Conservation (phyloP, 2,329 filamentous ascomycete genomes). For the Colletotrichum zoysiae region DNA sequence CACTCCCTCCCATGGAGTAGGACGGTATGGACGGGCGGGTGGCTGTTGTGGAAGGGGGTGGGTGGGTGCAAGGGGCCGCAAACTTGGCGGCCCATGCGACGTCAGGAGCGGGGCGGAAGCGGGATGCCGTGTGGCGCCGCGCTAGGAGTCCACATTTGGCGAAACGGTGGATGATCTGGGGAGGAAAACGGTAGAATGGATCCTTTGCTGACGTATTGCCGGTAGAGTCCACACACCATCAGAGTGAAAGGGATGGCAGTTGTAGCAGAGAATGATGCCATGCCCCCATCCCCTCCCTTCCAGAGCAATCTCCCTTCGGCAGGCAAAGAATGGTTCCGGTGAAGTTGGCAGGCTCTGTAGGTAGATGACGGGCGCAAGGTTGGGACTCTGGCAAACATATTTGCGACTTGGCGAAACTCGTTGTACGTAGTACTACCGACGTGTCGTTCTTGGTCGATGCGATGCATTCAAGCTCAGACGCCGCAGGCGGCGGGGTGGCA, state of each 20-base stretch:
- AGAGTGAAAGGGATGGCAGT: slow-evolving; percentile 14
- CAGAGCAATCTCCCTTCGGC: neutral
- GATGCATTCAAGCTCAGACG: slow-evolving; percentile 11
- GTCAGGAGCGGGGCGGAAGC: slow-evolving; percentile 28
- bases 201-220: slow-evolving; percentile 26
- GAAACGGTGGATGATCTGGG: slow-evolving; percentile 35
- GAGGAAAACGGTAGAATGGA: slow-evolving; percentile 26
- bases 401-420: neutral
- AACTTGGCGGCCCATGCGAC: slow-evolving; percentile 23
- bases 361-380: neutral
- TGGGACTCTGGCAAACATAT: neutral
- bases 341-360: slow-evolving; percentile 20
- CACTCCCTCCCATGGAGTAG: neutral
- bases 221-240: slow-evolving; percentile 9
- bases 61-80: neutral
- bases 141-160: slow-evolving; percentile 26
- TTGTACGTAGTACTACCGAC: neutral
- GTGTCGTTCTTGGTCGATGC: neutral
- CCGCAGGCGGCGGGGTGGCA: slow-evolving; percentile 7
- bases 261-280: slow-evolving; percentile 8
- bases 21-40: too few species aligned
- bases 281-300: neutral
- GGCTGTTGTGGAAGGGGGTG: neutral
- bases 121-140: slow-evolving; percentile 34
- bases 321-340: slow-evolving; percentile 10